A percentile compares a stretch with the other conserved stretches of the same genome.
phyloP scores from a whole-genome alignment of 805 yeast species.

The Pichia gijzeniarum region DNA sequence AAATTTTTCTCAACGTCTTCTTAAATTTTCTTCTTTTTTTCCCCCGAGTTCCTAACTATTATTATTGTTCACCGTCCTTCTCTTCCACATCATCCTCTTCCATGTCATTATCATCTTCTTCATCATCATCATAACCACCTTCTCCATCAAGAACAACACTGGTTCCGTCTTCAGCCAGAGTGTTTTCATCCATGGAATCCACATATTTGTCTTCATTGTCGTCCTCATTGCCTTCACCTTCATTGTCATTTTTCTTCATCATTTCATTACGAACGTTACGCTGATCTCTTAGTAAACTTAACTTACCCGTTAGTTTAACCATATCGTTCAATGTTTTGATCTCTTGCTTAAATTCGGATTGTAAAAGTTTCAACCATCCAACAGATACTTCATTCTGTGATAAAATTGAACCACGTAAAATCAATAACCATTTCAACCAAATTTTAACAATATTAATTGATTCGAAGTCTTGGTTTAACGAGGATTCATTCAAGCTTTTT shows the following conservation, averaged over 20 bases:
- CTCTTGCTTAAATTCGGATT: conserved; percentile 48
- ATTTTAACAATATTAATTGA: conserved; percentile 13
- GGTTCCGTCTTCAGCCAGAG: conserved; percentile 21
- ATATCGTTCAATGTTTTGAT: conserved; percentile 58
- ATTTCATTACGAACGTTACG: conserved; percentile 57
- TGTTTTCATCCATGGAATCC: conserved; percentile 8
- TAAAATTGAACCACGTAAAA: conserved; percentile 62
- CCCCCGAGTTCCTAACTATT: too few species aligned
- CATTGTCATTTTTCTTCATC: conserved; percentile 27
- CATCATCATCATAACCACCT: conserved; percentile 23
- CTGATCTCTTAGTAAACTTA: conserved; percentile 73
- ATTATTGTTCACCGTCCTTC: conserved; percentile 14
- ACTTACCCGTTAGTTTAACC: conserved; percentile 78
- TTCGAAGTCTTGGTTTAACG: conserved; percentile 2
- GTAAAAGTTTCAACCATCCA: conserved; percentile 50
- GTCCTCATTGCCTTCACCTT: conserved; percentile 23
- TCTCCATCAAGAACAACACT: conserved; percentile 28
- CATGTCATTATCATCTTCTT: conserved; percentile 16
- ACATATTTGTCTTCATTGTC: conserved; percentile 29
- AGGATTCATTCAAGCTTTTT: conserved; percentile 22
- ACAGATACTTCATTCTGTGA: conserved; percentile 46
- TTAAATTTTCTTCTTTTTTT: too few species aligned
- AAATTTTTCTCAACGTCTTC: too few species aligned
- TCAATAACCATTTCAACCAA: conserved; percentile 82
- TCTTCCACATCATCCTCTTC: conserved; percentile 22